Conservation (phyloP, 352 stramenopile species). For the Globisporangium nagaii region DNA sequence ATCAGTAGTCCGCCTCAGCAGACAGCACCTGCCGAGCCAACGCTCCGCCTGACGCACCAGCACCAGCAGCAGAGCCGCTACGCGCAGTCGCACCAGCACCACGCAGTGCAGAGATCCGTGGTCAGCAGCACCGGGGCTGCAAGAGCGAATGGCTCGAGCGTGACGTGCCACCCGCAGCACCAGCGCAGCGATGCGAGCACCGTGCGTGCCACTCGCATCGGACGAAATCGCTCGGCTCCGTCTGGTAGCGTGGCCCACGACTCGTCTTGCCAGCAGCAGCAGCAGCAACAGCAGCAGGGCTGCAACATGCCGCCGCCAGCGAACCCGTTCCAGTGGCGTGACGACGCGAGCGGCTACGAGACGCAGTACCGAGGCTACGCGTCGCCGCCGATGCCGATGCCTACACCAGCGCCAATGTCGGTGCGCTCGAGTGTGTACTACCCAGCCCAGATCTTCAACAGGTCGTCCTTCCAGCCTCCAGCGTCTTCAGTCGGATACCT, state of each 20-base stretch:
- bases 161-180: conserved; percentile 1
- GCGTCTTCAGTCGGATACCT: not conserved
- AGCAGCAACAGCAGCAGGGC: too few species aligned
- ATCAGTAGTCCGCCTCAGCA: not conserved
- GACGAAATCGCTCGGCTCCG: not conserved
- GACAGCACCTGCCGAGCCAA: not conserved
- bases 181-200: not conserved
- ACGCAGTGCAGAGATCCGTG: conserved; percentile 1
- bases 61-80: not conserved
- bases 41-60: not conserved
- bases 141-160: not conserved
- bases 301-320: not conserved
- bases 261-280: too few species aligned
- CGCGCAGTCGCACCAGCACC: not conserved
- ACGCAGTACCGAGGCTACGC: not conserved
- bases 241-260: not conserved
- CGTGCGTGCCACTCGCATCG: not conserved
- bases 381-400: too few species aligned
- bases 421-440: not conserved
- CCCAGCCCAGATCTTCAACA: not conserved
- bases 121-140: not conserved
- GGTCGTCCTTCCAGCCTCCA: not conserved
- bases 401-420: not conserved
- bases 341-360: not conserved
- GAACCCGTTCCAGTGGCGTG: conserved; percentile 3